Evolutionary conservation across 768 basidiomycete species (phyloP), one percentile per base, ranked within the genome.

Genomic region (Podaxis carcinomalis): DNA sequence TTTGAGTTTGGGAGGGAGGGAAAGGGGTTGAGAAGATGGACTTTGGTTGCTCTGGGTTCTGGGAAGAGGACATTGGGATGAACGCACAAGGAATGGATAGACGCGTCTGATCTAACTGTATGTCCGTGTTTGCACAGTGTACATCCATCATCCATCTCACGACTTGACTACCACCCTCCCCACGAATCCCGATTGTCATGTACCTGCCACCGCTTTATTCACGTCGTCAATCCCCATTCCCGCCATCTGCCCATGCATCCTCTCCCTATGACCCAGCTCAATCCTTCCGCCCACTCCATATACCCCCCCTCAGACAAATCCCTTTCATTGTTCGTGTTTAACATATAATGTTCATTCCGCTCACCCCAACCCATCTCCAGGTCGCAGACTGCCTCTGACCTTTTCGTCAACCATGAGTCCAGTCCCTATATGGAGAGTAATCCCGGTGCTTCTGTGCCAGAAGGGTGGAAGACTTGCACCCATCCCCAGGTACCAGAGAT

Each of bases 381-480:
- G 23, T 49, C 23, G 23, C 46, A 7, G n/a, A 21, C 46, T 13
- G 21, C n/a, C 9, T 49, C 46, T 9, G 46, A 49, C n/a, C 46
- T 23, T 11, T 49, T 49, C 21, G 3, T 25, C n/a, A 23, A 55
- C 23, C 28, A 27, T 25, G 39, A 55, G 40, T 16, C 27, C 39
- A 42, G 13, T 16, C 23, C 32, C 23, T 40, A 9, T 19, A 39
- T 11, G 19, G 25, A 4, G 21, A 40, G 5, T 9, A 39, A 55
- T 35, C 10, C 21, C 1, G 23, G 37, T 25, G 7, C 13, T 21
- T 21, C 37, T 37, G 47, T 64, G 21, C 64, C 70, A 1, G 56
- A 67, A 5, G 72, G 67, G 9, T 83, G 81, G 81, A 69, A 64
- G 5, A 65, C 76, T 11, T 77, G 77, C 57, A 72, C 77, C 21